A percentile compares a stretch with the other conserved stretches of the same genome.
These are phyloP conservation scores for Thraustotheca clavata DNA, from an alignment of 352 stramenopile species.

Conservation along the genomic window DNA sequence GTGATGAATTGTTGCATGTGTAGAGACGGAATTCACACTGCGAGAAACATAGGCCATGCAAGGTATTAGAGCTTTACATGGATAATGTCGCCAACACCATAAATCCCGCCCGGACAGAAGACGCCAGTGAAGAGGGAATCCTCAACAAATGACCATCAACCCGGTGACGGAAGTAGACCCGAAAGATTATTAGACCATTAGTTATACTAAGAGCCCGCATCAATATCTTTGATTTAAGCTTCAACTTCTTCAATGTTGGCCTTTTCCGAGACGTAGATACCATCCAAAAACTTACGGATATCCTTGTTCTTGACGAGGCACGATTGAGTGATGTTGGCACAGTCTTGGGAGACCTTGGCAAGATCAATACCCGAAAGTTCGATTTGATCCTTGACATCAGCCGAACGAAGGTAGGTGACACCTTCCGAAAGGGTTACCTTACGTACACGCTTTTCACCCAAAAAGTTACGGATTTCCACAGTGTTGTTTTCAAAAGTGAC, in stretches of 20 bases:
- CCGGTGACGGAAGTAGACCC: conserved; percentile 74
- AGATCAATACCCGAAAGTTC: conserved; percentile 98
- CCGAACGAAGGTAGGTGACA: conserved; percentile 92
- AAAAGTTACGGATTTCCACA: conserved; percentile 99
- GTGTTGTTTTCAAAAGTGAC: conserved; percentile 89
- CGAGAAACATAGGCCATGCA: too few relatives aligned
- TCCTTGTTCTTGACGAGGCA: conserved; percentile 82
- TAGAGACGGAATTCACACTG: conserved; percentile 3
- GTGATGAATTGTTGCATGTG: neutral
- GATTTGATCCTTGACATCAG: conserved; percentile 99
- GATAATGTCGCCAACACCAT: neutral
- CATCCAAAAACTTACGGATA: conserved; percentile 99
- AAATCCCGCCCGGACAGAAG: conserved; percentile 89
- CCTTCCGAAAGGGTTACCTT: conserved; percentile 90
- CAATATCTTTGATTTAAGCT: conserved; percentile 39
- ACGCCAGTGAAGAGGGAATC: conserved; percentile 27
- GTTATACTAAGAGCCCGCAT: conserved; percentile 8
- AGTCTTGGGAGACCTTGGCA: conserved; percentile 91
- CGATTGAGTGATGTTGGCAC: conserved; percentile 77
- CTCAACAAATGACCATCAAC: conserved; percentile 63
- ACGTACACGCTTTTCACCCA: conserved; percentile 98
- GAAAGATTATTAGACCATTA: conserved; percentile 28
- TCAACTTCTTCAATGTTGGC: conserved; percentile 65
- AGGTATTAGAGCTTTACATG: too few relatives aligned
- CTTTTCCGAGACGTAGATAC: conserved; percentile 99